A percentile compares a stretch with the other conserved stretches of the same genome.
Evolutionary conservation across 192 early-diverging fungal genomes (phyloP).

Genomic region (Coemansia sp.): DNA sequence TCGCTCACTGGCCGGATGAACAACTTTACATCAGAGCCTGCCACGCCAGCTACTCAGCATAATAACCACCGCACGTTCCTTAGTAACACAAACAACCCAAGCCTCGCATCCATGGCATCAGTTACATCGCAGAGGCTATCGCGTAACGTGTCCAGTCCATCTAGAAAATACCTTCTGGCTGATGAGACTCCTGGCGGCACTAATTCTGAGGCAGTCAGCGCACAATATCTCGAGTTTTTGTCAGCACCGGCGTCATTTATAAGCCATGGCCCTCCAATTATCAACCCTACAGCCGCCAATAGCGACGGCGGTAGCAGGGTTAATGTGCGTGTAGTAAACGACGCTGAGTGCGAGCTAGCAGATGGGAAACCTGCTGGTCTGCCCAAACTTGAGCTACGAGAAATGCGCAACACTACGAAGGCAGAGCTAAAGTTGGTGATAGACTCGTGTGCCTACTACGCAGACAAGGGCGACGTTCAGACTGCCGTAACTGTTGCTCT

Average conservation of each 20-base stretch:
- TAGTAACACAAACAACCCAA: constrained; percentile 1
- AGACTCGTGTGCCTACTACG: constrained; percentile 48
- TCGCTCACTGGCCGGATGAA: constrained; percentile 13
- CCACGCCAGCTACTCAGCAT: constrained; percentile 15
- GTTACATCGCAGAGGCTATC: not conserved
- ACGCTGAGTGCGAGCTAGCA: not conserved
- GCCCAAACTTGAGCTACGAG: constrained; percentile 4
- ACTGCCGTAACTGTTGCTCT: constrained; percentile 50
- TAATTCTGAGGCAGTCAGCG: not conserved
- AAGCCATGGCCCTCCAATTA: not conserved
- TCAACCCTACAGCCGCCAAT: no score
- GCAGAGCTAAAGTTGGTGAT: constrained; percentile 32
- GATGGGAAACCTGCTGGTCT: constrained; percentile 3
- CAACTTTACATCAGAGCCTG: constrained; percentile 28
- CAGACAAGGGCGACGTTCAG: constrained; percentile 45
- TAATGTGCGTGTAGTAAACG: not conserved
- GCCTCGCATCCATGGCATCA: not conserved
- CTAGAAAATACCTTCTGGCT: not conserved
- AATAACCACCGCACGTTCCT: constrained; percentile 2
- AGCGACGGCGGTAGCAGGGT: not conserved
- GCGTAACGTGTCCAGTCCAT: not conserved
- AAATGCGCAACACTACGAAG: constrained; percentile 32
- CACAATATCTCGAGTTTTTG: not conserved
- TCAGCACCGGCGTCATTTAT: constrained; percentile 8
- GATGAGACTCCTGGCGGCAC: constrained; percentile 3